phyloP scores from a whole-genome alignment of 768 basidiomycete species.

The Neoboletus subvelutipes region DNA sequence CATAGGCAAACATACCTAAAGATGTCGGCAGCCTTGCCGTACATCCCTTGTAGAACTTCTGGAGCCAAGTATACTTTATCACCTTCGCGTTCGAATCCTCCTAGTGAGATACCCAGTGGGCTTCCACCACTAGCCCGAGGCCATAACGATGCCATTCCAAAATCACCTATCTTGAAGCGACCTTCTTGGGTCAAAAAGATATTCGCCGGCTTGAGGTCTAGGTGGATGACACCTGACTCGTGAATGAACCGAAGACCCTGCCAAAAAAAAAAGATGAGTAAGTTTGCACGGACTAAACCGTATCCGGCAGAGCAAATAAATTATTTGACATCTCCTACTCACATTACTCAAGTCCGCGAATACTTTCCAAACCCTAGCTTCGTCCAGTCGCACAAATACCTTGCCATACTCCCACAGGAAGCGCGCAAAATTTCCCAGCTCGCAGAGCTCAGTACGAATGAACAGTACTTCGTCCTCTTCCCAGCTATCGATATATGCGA shows the following conservation, averaged over 20 bases:
- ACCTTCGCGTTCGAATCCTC: slow-evolving; percentile 90
- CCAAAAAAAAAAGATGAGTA: slow-evolving; percentile 25
- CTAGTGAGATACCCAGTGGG: slow-evolving; percentile 36
- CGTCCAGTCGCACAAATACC: slow-evolving; percentile 80
- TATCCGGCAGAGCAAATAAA: slow-evolving; percentile 11
- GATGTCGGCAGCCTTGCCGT: slow-evolving; percentile 92
- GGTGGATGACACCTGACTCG: slow-evolving; percentile 82
- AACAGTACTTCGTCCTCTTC: slow-evolving; percentile 86
- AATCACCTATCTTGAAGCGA: slow-evolving; percentile 94
- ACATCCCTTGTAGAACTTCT: slow-evolving; percentile 88
- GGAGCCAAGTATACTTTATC: slow-evolving; percentile 97
- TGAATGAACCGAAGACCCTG: slow-evolving; percentile 91
- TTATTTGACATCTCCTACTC: slow-evolving; percentile 35
- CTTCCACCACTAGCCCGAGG: slow-evolving; percentile 52
- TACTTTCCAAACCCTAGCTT: slow-evolving; percentile 95
- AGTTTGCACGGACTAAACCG: slow-evolving; percentile 28
- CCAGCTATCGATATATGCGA: slow-evolving; percentile 93
- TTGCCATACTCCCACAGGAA: slow-evolving; percentile 93
- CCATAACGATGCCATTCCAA: slow-evolving; percentile 97
- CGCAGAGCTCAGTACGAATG: slow-evolving; percentile 94
- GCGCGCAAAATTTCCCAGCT: slow-evolving; percentile 84
- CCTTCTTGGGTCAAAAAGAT: slow-evolving; percentile 88
- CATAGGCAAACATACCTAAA: slow-evolving; percentile 70
- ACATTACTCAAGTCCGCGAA: slow-evolving; percentile 87
- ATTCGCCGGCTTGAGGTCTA: slow-evolving; percentile 97